Conservation (phyloP, 148 eudicot genomes). For the Diospyros kaki region DNA sequence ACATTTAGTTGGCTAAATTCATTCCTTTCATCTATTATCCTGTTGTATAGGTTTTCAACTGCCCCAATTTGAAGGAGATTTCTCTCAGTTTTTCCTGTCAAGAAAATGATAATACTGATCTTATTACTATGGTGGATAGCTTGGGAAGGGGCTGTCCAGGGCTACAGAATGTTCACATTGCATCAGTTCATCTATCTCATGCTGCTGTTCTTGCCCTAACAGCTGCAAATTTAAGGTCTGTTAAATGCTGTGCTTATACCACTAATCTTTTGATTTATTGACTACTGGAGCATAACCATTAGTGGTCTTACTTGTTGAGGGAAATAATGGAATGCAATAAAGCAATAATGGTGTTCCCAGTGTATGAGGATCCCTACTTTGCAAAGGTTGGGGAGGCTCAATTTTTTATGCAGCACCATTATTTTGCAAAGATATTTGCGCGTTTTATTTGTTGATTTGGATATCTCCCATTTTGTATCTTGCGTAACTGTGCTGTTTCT, state of each 20-base stretch:
- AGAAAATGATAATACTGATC: conserved; percentile 75
- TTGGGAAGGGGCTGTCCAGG: conserved; percentile 75
- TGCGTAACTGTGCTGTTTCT: not conserved
- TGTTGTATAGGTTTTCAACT: conserved; percentile 55
- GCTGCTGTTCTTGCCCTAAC: conserved; percentile 78
- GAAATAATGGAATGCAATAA: too few species aligned
- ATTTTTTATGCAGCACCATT: too few species aligned
- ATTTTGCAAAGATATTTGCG: too few species aligned
- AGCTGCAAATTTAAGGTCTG: conserved; percentile 74
- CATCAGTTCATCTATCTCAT: conserved; percentile 66
- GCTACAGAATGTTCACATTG: conserved; percentile 81
- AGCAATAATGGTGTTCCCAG: too few species aligned
- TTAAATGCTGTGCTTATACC: too few species aligned
- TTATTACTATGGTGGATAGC: conserved; percentile 56
- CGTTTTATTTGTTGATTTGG: too few species aligned
- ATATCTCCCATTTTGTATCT: too few species aligned
- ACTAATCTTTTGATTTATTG: too few species aligned
- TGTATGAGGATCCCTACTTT: too few species aligned
- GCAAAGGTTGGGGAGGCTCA: too few species aligned
- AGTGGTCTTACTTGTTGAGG: too few species aligned
- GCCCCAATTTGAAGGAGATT: conserved; percentile 81
- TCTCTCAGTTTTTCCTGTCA: conserved; percentile 72
- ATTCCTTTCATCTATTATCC: not conserved
- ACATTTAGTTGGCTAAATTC: not conserved
- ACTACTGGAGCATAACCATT: too few species aligned